Conservation (phyloP, 768 basidiomycete genomes). For the Favolaschia claudopus region DNA sequence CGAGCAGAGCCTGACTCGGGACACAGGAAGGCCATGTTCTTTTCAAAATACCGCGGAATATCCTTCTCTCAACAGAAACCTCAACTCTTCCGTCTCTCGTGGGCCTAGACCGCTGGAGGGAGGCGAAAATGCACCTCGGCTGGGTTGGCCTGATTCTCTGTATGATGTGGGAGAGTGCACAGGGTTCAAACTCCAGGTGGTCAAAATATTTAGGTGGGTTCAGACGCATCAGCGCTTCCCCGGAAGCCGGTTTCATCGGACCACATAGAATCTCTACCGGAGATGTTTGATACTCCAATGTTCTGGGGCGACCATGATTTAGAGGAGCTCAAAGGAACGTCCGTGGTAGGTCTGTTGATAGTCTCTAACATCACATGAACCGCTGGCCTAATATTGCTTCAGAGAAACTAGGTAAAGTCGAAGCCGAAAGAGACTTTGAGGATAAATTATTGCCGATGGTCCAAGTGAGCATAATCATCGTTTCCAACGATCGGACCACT, state of each 20-base stretch:
- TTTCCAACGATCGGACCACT: background rate
- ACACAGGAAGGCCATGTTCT: constrained; percentile 74
- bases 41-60: constrained; percentile 80
- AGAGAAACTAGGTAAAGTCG: constrained; percentile 89
- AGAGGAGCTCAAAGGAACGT: constrained; percentile 78
- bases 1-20: background rate
- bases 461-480: constrained; percentile 50
- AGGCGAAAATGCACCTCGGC: constrained; percentile 63
- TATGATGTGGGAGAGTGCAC: constrained; percentile 94
- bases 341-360: constrained; percentile 76
- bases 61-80: constrained; percentile 83
- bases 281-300: constrained; percentile 87
- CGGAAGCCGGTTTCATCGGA: background rate
- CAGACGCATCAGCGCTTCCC: background rate
- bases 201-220: constrained; percentile 71
- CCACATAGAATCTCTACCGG: constrained; percentile 68
- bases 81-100: constrained; percentile 69
- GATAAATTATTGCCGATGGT: constrained; percentile 76
- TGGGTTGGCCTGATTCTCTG: constrained; percentile 92
- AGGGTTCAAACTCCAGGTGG: constrained; percentile 72
- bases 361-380: constrained; percentile 1
- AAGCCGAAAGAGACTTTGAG: constrained; percentile 78
- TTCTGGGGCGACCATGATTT: constrained; percentile 87
- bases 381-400: constrained; percentile 1
- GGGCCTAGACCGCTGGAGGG: constrained; percentile 70